phyloP scores from a whole-genome alignment of 371 early-diverging fungal species.

The Apophysomyces sp. region DNA sequence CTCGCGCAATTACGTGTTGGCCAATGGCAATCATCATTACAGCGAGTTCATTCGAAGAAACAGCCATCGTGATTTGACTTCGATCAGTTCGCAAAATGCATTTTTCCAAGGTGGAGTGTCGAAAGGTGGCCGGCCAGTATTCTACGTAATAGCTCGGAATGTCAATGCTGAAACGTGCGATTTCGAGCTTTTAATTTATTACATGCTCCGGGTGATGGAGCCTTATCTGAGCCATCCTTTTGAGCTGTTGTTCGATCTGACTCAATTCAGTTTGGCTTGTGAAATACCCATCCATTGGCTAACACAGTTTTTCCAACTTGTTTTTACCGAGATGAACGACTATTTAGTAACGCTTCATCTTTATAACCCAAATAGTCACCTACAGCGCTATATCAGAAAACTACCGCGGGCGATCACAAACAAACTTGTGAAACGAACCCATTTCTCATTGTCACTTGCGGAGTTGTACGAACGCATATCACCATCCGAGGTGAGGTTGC shows the following conservation, averaged over 20 bases:
- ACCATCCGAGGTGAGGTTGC: slow-evolving; percentile 69
- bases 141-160: slow-evolving; percentile 78
- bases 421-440: slow-evolving; percentile 59
- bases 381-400: slow-evolving; percentile 66
- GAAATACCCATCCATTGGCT: slow-evolving; percentile 80
- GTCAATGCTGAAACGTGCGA: slow-evolving; percentile 72
- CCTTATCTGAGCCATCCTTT: slow-evolving; percentile 62
- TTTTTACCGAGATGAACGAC: slow-evolving; percentile 63
- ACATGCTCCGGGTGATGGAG: slow-evolving; percentile 68
- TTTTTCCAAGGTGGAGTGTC: slow-evolving; percentile 81
- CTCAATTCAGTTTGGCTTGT: slow-evolving; percentile 72
- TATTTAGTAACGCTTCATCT: slow-evolving; percentile 59
- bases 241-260: slow-evolving; percentile 81
- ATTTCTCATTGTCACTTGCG: slow-evolving; percentile 59
- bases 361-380: slow-evolving; percentile 75
- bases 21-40: slow-evolving; percentile 56
- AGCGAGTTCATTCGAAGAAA: slow-evolving; percentile 80
- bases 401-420: slow-evolving; percentile 55
- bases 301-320: slow-evolving; percentile 69
- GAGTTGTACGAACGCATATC: slow-evolving; percentile 73
- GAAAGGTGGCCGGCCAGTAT: slow-evolving; percentile 75
- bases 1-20: slow-evolving; percentile 35
- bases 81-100: slow-evolving; percentile 60
- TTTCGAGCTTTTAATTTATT: slow-evolving; percentile 78
- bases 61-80: slow-evolving; percentile 59